Percentiles rank a stretch among this genome's conserved stretches.
These are phyloP conservation scores for Yamadazyma laniorum DNA, from an alignment of 805 yeast genomes.

Conservation along the genomic window DNA sequence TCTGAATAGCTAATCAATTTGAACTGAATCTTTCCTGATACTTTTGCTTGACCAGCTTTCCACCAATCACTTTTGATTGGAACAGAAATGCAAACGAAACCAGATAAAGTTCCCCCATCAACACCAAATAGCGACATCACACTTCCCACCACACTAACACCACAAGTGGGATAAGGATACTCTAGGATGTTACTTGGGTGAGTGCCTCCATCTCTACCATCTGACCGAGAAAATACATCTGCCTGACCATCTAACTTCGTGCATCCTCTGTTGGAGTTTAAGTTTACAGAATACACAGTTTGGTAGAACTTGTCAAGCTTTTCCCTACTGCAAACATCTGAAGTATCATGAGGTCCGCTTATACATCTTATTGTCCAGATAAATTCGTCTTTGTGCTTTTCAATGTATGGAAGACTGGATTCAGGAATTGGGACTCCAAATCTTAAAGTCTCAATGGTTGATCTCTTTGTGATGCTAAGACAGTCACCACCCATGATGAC, in stretches of 20 bases:
- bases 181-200: constrained; percentile 98
- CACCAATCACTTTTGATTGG: constrained; percentile 94
- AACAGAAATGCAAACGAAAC: constrained; percentile 94
- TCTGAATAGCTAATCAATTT: constrained; percentile 51
- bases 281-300: constrained; percentile 80
- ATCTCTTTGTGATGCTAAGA: constrained; percentile 65
- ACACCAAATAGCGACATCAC: constrained; percentile 95
- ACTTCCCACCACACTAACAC: constrained; percentile 96
- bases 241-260: constrained; percentile 92
- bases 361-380: constrained; percentile 94
- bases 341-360: constrained; percentile 90
- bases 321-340: constrained; percentile 57
- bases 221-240: constrained; percentile 94
- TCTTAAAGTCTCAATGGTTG: constrained; percentile 31
- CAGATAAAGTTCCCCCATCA: constrained; percentile 97
- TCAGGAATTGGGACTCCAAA: constrained; percentile 62
- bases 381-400: constrained; percentile 64
- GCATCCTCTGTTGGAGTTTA: constrained; percentile 95
- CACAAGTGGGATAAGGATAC: constrained; percentile 93
- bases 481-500: constrained; percentile 90
- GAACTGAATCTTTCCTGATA: constrained; percentile 83
- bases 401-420: constrained; percentile 43
- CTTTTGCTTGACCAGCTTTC: constrained; percentile 96
- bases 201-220: constrained; percentile 96
- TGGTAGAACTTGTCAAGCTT: constrained; percentile 65